Evolutionary conservation across 148 eudicot species (phyloP).

Genomic region (Cornus suecica): DNA sequence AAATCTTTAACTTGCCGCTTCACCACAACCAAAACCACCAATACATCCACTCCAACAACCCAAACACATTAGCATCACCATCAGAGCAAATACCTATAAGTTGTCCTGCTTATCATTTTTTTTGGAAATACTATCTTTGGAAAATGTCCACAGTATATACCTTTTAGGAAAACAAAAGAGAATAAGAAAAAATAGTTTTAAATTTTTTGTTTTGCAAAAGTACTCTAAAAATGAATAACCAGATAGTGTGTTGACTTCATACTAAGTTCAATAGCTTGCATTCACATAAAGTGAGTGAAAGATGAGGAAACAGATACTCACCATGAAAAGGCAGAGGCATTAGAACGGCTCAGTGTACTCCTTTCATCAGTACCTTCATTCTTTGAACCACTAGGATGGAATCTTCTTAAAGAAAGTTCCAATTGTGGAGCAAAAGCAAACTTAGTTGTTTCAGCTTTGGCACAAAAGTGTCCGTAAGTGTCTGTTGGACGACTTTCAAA

Average conservation of each 20-base stretch:
- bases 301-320: slow-evolving; percentile 20
- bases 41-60: no score
- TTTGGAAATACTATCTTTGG: no score
- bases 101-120: no score
- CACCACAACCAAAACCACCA: no score
- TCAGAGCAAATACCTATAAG: no score
- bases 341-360: slow-evolving; percentile 30
- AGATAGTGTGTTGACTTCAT: neutral
- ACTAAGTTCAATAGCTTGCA: neutral
- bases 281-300: neutral
- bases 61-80: no score
- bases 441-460: slow-evolving; percentile 13
- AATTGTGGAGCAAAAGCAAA: slow-evolving; percentile 30
- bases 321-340: slow-evolving; percentile 45
- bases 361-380: slow-evolving; percentile 25
- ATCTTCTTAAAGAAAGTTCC: slow-evolving; percentile 37
- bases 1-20: no score
- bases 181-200: no score
- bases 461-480: slow-evolving; percentile 13
- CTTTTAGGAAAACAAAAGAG: no score
- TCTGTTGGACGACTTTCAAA: slow-evolving; percentile 28
- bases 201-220: no score
- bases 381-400: slow-evolving; percentile 18
- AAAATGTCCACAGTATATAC: no score
- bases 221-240: neutral